Conservation (phyloP, 768 basidiomycete genomes). For the Mrakia hoshinonis region DNA sequence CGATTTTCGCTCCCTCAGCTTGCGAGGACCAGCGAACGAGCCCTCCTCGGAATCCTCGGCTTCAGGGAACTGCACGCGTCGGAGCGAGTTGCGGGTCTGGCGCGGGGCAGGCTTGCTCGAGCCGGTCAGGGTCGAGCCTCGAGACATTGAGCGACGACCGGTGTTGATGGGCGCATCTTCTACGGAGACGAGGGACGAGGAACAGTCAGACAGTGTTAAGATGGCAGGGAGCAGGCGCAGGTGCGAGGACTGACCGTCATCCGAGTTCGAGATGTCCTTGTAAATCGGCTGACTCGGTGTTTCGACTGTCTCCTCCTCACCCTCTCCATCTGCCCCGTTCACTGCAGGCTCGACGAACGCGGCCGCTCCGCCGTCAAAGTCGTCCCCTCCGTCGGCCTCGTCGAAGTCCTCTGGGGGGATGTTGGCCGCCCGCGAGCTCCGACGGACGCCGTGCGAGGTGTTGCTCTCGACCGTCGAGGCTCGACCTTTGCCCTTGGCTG, state of each 20-base stretch:
- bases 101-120: background rate
- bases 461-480: background rate
- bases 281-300: background rate
- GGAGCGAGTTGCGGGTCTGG: background rate
- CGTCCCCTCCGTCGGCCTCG: background rate
- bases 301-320: background rate
- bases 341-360: background rate
- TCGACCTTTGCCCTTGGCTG: background rate
- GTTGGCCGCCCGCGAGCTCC: background rate
- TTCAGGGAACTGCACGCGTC: conserved; percentile 7
- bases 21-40: background rate
- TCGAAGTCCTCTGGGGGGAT: background rate
- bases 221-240: background rate
- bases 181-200: background rate
- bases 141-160: conserved; percentile 17
- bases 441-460: background rate
- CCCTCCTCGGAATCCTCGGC: background rate
- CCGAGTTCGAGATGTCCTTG: background rate
- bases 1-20: conserved; percentile 29
- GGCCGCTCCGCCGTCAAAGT: conserved; percentile 16
- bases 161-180: background rate
- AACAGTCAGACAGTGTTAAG: background rate
- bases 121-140: background rate
- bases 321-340: background rate
- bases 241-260: conserved; percentile 13